Base-by-base conservation (phyloP, 2,329 filamentous ascomycete species). In the Lachnellula cervina region DNA sequence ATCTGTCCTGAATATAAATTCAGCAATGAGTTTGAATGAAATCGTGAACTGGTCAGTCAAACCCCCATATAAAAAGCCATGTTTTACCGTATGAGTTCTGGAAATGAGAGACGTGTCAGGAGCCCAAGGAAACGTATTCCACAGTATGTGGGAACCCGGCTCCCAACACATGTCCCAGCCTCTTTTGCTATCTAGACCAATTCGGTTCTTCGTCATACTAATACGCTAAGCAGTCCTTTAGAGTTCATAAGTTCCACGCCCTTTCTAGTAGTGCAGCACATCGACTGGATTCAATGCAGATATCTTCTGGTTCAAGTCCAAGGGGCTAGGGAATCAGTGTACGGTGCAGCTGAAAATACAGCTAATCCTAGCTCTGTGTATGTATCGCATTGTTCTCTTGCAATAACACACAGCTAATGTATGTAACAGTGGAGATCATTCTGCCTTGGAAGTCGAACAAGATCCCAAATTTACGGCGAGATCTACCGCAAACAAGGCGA, bases 201-300 rank as follows among this genome's bases (percentile, higher is more conserved):
- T 32, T 11, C 9, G 28, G 28, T 32, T 32, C 28, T 32, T 32
- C 28, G 13, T 32, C 28, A 32, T 32, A 32, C 28, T 32, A 32
- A 32, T 32, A 32, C 9, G 9, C 9, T 11, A 3, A 32, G 28
- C 67, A 77, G 78, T 0, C 84, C 90, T 0, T 50, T 69, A 0
- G 66, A 86, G 45, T 96, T 89, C 64, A 70, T 78, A 5, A 79
- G 74, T 59, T 64, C 8, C 0, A 60, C 0, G 0, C 86, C 86
- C 0, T 83, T 85, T 71, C 84, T 89, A 47, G 92, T 96, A 8
- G 84, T 96, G 1, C 69, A 80, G 25, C 77, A 90, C 45, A 73
- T 87, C 9, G 87, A 95, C 65, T 97, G 92, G 92, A 91, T 96
- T 57, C 90, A 95, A 66, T 91, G 90, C 25, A 82, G 91, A 44